phyloP scores from a whole-genome alignment of 192 early-diverging fungal genomes.

The Coemansia reversa region DNA sequence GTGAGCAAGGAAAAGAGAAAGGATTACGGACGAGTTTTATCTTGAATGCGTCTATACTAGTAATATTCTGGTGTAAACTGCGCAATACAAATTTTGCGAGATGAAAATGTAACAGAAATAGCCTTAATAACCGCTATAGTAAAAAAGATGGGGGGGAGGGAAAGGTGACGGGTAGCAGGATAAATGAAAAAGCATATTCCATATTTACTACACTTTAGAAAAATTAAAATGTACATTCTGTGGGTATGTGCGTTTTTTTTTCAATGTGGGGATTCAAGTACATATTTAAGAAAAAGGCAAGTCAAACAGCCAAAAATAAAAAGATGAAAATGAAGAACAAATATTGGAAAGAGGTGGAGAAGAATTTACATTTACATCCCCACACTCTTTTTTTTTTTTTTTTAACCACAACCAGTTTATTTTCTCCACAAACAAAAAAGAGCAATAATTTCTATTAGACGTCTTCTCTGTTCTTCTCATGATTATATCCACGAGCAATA shows the following conservation, averaged over 20 bases:
- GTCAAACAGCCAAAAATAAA: no score
- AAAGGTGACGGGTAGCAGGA: neutral
- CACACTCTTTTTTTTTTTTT: neutral
- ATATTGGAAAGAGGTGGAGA: neutral
- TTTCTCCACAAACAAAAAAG: neutral
- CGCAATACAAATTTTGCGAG: neutral
- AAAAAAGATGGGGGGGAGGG: neutral
- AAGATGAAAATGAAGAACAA: neutral
- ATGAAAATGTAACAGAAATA: neutral
- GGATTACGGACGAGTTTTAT: neutral
- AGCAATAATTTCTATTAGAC: constrained; percentile 8
- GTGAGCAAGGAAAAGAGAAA: neutral
- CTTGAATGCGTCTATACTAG: neutral
- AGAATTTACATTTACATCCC: neutral
- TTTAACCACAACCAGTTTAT: neutral
- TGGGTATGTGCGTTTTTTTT: neutral
- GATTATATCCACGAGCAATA: constrained; percentile 75
- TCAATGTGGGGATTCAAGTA: neutral
- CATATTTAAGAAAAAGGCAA: neutral
- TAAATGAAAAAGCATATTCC: neutral
- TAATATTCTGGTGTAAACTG: neutral
- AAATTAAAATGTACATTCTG: neutral
- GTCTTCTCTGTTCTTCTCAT: constrained; percentile 48
- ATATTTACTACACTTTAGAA: neutral
- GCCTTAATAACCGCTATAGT: neutral